Base-by-base conservation (phyloP, 2,329 filamentous ascomycete species). In the Hypoxylon sp. region DNA sequence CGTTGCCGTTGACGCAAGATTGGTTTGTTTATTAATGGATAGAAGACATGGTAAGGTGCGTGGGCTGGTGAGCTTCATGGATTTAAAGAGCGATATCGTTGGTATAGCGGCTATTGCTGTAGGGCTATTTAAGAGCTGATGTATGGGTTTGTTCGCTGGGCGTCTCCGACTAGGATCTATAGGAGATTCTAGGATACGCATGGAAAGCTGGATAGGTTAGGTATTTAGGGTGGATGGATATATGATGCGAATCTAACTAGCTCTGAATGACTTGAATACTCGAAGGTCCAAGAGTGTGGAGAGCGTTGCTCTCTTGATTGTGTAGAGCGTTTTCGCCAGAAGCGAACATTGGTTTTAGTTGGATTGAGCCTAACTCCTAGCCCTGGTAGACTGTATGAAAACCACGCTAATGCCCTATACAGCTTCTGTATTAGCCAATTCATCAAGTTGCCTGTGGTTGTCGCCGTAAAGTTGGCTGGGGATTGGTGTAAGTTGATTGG, bases 1-100 rank as follows among this genome's bases (percentile, higher is more conserved):
- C 77, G 57, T 79, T 98, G 80, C 94, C 94, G 6, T 83, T 97
- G 77, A 90, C 91, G 66, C 94, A 97, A 83, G 84, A 81, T 13
- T 95, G 88, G 77, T 97, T 90, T 79, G 88, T 95, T 57, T 97
- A 92, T 78, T 96, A 22, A 7, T 6, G 14, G 31, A 25, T 17
- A 11, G 17, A 25, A 31, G 31, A 51, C 27, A 25, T 33, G 20
- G 3, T 37, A 13, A 13, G 11, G 3, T 37, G 11, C 3, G 13
- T 20, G 14, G 27, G 13, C 7, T 51, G 49, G 37, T 22, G 40
- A 56, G 37, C 51, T 48, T 48, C n/a, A 6, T 6, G n/a, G 37
- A 37, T 55, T 22, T 44, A 10, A 44, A 44, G 25, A 27, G 7
- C 10, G 17, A 2, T 44, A 8, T 11, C 20, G 40, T 22, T 3